Conservation (phyloP, 305 asterid genomes). For the Fraxinus nigra region DNA sequence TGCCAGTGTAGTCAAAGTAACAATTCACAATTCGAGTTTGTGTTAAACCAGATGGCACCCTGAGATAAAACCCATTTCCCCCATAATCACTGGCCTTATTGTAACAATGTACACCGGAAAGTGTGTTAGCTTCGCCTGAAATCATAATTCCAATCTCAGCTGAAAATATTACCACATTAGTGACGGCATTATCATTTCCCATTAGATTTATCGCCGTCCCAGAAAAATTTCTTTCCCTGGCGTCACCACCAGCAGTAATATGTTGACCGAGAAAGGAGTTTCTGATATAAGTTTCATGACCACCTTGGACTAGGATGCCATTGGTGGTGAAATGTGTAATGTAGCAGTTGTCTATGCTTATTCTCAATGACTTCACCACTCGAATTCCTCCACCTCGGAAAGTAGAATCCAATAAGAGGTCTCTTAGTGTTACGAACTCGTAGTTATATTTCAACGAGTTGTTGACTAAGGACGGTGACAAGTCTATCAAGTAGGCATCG, state of each 20-base stretch:
- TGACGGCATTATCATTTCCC: constrained; percentile 71
- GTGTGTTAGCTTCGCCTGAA: constrained; percentile 62
- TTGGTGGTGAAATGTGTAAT: constrained; percentile 66
- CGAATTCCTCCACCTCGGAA: constrained; percentile 73
- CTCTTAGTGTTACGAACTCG: constrained; percentile 69
- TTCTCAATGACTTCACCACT: constrained; percentile 63
- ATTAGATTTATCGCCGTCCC: constrained; percentile 62
- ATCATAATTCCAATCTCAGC: constrained; percentile 58
- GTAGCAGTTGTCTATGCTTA: constrained; percentile 75
- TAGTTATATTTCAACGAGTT: constrained; percentile 36
- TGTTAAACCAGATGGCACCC: constrained; percentile 50
- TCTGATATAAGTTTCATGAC: constrained; percentile 78
- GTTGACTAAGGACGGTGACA: constrained; percentile 39
- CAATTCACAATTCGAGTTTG: constrained; percentile 75
- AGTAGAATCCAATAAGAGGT: constrained; percentile 61
- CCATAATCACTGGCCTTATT: constrained; percentile 80
- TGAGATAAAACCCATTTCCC: constrained; percentile 65
- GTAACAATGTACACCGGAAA: constrained; percentile 81
- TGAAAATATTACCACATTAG: constrained; percentile 74
- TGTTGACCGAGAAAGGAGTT: constrained; percentile 73
- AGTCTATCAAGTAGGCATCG: constrained; percentile 57
- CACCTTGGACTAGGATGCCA: constrained; percentile 60
- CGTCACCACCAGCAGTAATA: constrained; percentile 74
- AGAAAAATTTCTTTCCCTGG: constrained; percentile 47
- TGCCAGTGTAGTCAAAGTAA: constrained; percentile 75